Percentiles rank a stretch among this genome's conserved stretches.
Conservation (phyloP, 2,329 filamentous ascomycete genomes). For the Colletotrichum nymphaeae region DNA sequence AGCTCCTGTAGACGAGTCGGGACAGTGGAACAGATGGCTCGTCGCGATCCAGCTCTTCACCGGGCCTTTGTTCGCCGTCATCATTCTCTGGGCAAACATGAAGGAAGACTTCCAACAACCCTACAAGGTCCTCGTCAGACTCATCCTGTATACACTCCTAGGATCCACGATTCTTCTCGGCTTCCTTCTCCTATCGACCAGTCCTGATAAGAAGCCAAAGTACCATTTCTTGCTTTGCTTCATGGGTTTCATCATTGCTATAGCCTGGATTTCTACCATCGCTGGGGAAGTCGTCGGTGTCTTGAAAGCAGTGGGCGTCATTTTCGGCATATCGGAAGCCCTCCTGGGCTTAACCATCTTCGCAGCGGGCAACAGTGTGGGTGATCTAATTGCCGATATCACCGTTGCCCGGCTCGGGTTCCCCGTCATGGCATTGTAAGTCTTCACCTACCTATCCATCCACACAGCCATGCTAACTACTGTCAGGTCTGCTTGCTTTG, state of each 20-base stretch:
- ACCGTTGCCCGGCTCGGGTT: constrained; percentile 94
- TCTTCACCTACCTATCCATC: constrained; percentile 36
- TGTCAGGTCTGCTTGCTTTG: constrained; percentile 85
- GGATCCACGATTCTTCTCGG: constrained; percentile 75
- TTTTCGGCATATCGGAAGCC: constrained; percentile 92
- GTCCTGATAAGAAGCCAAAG: constrained; percentile 72
- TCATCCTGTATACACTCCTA: constrained; percentile 74
- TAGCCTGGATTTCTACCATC: constrained; percentile 96
- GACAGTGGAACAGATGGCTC: constrained; percentile 92
- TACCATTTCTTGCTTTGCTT: constrained; percentile 87
- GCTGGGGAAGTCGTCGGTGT: constrained; percentile 96
- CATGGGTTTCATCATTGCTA: constrained; percentile 88
- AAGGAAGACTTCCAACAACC: constrained; percentile 67
- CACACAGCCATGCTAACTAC: constrained; percentile 38
- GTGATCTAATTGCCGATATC: constrained; percentile 93
- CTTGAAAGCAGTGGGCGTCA: constrained; percentile 91
- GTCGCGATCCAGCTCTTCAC: constrained; percentile 87
- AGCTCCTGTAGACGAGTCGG: constrained; percentile 44
- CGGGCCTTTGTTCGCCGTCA: constrained; percentile 83
- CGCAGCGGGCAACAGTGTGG: constrained; percentile 93
- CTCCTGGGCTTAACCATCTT: constrained; percentile 96
- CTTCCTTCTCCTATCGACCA: constrained; percentile 76
- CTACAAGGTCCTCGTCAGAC: constrained; percentile 61
- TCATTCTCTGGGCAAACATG: constrained; percentile 80
- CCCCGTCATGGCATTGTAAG: constrained; percentile 90